Base-by-base conservation (phyloP, 1,284 basidiomycete species). In the Volvariella volvacea region DNA sequence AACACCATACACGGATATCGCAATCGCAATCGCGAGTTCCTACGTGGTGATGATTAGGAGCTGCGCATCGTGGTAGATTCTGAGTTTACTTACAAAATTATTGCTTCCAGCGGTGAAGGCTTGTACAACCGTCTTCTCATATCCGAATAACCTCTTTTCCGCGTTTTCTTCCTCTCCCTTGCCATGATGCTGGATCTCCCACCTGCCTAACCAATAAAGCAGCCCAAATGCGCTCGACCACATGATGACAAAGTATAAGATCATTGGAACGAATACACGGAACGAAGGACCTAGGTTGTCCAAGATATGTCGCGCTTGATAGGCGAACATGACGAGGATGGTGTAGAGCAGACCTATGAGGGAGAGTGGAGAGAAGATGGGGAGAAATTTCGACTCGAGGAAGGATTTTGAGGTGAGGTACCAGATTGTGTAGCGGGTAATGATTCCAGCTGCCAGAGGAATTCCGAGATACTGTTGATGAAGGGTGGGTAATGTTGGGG, bases 11-110 rank as follows among this genome's bases (percentile, higher is more conserved):
- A 84, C 76, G 0, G 88, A 81, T 28, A 92, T 83, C 2, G 81
- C 76, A 1, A 93, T 83, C 0, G 91, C 90, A 45, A 92, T 93
- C 0, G 90, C 88, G 0, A 93, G 70, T 62, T 91, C 87, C 76
- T 73, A n/a, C n/a, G n/a, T n/a, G n/a, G n/a, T n/a, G n/a, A n/a
- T n/a, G n/a, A n/a, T n/a, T n/a, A 47, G 1, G 17, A 31, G 21
- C 31, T 15, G 22, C 9, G 40, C 4, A 14, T 30, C 7, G 2
- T 44, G 20, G 42, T 21, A 22, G 17, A 15, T 34, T 6, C n/a
- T n/a, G n/a, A n/a, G n/a, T n/a, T 21, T 19, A 59, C 68, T 55
- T 33, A 73, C 72, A 45, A 78, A 74, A 50, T 78, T 78, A 49
- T 78, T 78, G 46, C 71, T 75, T 12, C 69, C 73, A 0, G 73